Percentiles rank a stretch among this genome's conserved stretches.
These are phyloP conservation scores for Dalbergia cultrata DNA, from an alignment of 306 rosid genomes.

Conservation along the genomic window DNA sequence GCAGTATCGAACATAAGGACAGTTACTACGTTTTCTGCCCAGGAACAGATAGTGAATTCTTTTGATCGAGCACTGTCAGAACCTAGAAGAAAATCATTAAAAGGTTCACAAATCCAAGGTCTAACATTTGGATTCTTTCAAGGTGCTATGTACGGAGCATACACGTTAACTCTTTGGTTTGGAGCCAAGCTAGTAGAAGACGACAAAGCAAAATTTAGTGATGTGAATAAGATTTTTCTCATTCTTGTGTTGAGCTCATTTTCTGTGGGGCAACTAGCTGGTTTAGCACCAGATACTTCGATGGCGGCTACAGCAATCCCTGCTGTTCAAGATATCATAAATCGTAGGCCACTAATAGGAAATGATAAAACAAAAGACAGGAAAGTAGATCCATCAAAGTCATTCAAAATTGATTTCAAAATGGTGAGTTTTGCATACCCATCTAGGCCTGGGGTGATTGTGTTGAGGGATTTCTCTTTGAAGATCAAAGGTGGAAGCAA, in stretches of 20 bases:
- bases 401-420: slow-evolving; percentile 68
- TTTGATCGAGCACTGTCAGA: slow-evolving; percentile 75
- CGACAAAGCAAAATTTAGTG: slow-evolving; percentile 60
- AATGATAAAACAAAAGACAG: slow-evolving; percentile 47
- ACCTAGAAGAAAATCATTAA: slow-evolving; percentile 67
- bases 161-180: slow-evolving; percentile 80
- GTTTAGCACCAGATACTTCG: slow-evolving; percentile 91
- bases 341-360: slow-evolving; percentile 70
- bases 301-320: slow-evolving; percentile 76
- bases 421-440: slow-evolving; percentile 90
- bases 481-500: slow-evolving; percentile 76
- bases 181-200: slow-evolving; percentile 73
- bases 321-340: slow-evolving; percentile 70
- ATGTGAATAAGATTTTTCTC: slow-evolving; percentile 78
- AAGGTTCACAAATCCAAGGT: slow-evolving; percentile 77
- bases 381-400: slow-evolving; percentile 64
- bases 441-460: slow-evolving; percentile 76
- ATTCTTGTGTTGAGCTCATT: slow-evolving; percentile 95
- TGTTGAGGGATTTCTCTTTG: slow-evolving; percentile 72
- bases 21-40: slow-evolving; percentile 86
- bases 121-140: slow-evolving; percentile 75
- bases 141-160: slow-evolving; percentile 88
- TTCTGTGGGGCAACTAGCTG: slow-evolving; percentile 93
- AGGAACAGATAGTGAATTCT: slow-evolving; percentile 74
- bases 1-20: slow-evolving; percentile 91